Evolutionary conservation across 108 stramenopile genomes (phyloP).

Genomic region (Stephanodiscus triporus): DNA sequence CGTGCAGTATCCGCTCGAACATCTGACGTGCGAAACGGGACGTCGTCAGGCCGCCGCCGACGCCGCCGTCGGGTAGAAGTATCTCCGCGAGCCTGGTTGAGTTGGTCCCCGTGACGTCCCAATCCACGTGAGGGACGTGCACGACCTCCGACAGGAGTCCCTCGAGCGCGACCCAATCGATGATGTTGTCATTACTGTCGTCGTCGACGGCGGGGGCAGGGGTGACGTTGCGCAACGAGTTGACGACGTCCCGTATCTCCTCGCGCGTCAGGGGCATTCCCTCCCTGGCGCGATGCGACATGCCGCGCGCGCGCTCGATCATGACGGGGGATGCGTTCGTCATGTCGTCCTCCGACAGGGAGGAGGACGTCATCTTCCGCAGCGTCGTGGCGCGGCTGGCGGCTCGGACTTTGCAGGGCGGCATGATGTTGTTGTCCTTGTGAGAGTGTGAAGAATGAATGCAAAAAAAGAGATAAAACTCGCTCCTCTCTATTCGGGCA

Average conservation of each 20-base stretch:
- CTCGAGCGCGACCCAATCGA: constrained; percentile 51
- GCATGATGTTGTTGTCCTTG: constrained; percentile 22
- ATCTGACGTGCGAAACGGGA: constrained; percentile 38
- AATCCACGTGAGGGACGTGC: constrained; percentile 76
- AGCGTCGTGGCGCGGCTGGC: constrained; percentile 17
- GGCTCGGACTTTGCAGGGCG: constrained; percentile 17
- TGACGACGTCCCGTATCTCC: constrained; percentile 54
- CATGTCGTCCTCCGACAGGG: constrained; percentile 5
- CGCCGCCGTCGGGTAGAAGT: constrained; percentile 25
- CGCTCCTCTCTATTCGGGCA: too few relatives aligned
- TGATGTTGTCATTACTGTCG: constrained; percentile 3
- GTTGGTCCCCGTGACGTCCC: constrained; percentile 59
- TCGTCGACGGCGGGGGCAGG: not conserved
- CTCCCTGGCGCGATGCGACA: constrained; percentile 49
- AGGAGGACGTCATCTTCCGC: constrained; percentile 1
- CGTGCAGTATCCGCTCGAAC: constrained; percentile 67
- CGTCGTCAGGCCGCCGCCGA: constrained; percentile 11
- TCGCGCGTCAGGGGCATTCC: constrained; percentile 49
- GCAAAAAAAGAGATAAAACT: too few relatives aligned
- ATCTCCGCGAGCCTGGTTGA: constrained; percentile 52
- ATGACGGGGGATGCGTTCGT: constrained; percentile 21
- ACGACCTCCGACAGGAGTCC: constrained; percentile 55
- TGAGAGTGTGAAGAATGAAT: too few relatives aligned
- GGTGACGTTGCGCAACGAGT: constrained; percentile 44
- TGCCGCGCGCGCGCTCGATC: constrained; percentile 30